Evolutionary conservation across 2,329 filamentous ascomycete genomes (phyloP), one percentile per base, ranked within the genome.

Genomic region (Aspergillus pseudoviridinutans): DNA sequence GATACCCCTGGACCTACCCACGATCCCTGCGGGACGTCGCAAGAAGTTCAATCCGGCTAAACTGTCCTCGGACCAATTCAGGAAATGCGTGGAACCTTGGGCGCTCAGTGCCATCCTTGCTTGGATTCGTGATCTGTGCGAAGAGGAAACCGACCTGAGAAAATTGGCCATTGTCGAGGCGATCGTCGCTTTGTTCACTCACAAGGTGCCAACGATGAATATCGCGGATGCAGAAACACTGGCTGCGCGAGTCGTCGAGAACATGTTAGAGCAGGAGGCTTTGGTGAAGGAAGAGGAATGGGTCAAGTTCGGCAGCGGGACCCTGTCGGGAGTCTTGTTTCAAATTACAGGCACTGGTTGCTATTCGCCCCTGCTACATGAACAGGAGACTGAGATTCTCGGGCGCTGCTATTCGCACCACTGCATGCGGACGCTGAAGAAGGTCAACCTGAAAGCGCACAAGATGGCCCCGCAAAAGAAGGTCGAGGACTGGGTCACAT

Each of bases 151-250:
- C 10, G 92, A 99, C 73, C 78, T 99, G 50, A 92, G 89, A 70
- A 85, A 89, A 69, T 90, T 91, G 68, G 87, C 89, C 1, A 87
- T 99, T 53, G 88, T 91, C 58, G 92, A 97, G 64, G 92, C 91
- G 2, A 81, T 99, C 46, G 87, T 96, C 46, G 89, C 87, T 29
- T 80, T 99, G 6, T 97, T 99, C 72, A 96, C 91, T 1, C 85
- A 90, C 75, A 97, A 97, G 74, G 92, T 99, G 0, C 92, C 94
- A 0, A 99, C 92, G 0, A 97, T 99, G 91, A 97, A 99, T 66
- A 93, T 94, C 46, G 92, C 93, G 5, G 95, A 99, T 79, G 94
- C 94, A 0, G 94, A 99, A 72, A 88, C 87, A 1, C 80, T 99
- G 53, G 91, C 90, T 60, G 84, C 85, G 58, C 86, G 85, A 44